Percentiles rank a stretch among this genome's conserved stretches.
Conservation (phyloP, 1,284 basidiomycete genomes). For the Irpex rosettiformis region DNA sequence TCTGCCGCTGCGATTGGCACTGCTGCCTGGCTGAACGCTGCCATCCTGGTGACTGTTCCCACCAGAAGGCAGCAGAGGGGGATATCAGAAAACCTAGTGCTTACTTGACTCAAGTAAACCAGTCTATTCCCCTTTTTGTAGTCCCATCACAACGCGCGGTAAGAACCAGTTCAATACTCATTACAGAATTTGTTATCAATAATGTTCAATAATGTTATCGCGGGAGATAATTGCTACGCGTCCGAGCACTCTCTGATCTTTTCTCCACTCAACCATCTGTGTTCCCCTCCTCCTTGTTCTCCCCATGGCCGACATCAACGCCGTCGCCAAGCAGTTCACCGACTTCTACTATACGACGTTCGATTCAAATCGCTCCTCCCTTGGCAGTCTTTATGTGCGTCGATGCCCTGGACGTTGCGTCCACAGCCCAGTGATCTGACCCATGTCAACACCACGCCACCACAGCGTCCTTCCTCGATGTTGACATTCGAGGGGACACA, state of each 20-base stretch:
- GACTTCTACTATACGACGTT: constrained; percentile 77
- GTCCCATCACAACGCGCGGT: background rate
- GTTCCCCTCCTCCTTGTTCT: constrained; percentile 15
- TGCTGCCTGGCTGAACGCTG: constrained; percentile 18
- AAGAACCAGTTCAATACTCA: background rate
- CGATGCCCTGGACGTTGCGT: constrained; percentile 10
- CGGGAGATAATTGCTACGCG: background rate
- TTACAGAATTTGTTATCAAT: background rate
- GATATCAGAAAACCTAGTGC: background rate
- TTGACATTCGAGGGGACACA: constrained; percentile 80
- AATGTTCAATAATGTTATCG: background rate
- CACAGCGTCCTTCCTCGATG: constrained; percentile 83
- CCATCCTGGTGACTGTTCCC: constrained; percentile 12
- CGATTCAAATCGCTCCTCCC: constrained; percentile 51
- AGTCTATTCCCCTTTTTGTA: constrained; percentile 2
- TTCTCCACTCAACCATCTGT: constrained; percentile 12
- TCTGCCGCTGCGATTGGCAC: constrained; percentile 26
- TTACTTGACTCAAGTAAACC: background rate
- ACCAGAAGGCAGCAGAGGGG: background rate
- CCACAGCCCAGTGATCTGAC: constrained; percentile 15
- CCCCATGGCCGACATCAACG: constrained; percentile 70
- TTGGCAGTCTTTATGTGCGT: constrained; percentile 74
- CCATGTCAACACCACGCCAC: background rate
- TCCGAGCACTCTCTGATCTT: constrained; percentile 7
- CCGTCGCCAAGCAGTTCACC: constrained; percentile 64